Evolutionary conservation across 2,329 filamentous ascomycete genomes (phyloP), one percentile per base, ranked within the genome.

Genomic region (Aspergillus jensenii): DNA sequence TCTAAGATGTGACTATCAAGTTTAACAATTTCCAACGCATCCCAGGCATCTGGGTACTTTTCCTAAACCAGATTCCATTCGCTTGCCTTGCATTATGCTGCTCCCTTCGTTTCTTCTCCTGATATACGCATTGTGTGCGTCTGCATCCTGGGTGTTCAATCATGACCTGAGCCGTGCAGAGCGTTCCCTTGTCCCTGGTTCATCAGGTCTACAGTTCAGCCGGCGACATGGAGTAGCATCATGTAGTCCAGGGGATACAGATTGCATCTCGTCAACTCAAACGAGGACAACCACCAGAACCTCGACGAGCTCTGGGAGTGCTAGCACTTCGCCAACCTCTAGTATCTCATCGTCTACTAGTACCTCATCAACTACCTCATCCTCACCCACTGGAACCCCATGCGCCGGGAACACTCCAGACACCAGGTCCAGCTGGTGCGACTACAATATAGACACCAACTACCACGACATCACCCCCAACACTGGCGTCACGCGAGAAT

Each of bases 371-470:
- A 53, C 23, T 8, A 17, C 50, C 11, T 7, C 23, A 17, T 17
- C 41, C 2, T 19, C 23, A 15, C 35, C 56, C 9, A 53, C 56
- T 5, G 48, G 41, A 8, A 50, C 52, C 3, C 47, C 60, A 8
- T 62, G 59, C 4, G 12, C 52, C 6, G 60, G 60, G n/a, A 71
- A 74, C 53, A 63, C 62, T 11, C 58, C 68, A 1, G 64, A 56
- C 1, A 65, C 65, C 33, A 67, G 72, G 33, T 27, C 61, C 2
- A n/a, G 48, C 23, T 74, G 72, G 72, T 68, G 69, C 11, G 56
- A 69, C 17, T 70, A 67, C 56, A 62, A 60, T 31, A 69, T 72
- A 45, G 62, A 71, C 52, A 75, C 73, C 8, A 69, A 76, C 64
- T 75, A 69, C 56, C 68, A 72, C 33, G 61, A 67, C 4, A 62